A percentile compares a stretch with the other conserved stretches of the same genome.
These are phyloP conservation scores for Thielaviopsis musarum DNA, from an alignment of 2,329 filamentous ascomycete genomes.

Conservation along the genomic window DNA sequence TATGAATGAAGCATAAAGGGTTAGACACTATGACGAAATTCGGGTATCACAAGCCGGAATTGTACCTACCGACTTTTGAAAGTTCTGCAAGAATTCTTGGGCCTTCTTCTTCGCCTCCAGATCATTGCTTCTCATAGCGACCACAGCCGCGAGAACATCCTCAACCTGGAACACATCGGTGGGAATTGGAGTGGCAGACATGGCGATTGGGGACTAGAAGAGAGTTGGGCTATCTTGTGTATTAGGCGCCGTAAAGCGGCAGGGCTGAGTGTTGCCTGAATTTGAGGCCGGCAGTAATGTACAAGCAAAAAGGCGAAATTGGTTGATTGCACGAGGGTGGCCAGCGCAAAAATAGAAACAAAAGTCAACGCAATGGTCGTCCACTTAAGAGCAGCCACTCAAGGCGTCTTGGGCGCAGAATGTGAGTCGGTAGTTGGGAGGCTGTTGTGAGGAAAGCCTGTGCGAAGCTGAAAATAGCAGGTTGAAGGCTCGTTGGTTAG, in stretches of 20 bases:
- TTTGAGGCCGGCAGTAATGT: background rate
- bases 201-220: background rate
- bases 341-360: background rate
- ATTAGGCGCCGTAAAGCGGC: background rate
- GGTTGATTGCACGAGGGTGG: background rate
- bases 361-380: background rate
- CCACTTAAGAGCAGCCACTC: conserved; percentile 11
- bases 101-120: conserved; percentile 74
- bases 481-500: background rate
- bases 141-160: conserved; percentile 67
- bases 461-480: background rate
- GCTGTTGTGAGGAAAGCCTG: background rate
- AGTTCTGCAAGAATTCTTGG: conserved; percentile 79
- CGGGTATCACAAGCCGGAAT: background rate
- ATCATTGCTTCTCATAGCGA: conserved; percentile 78
- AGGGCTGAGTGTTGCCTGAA: background rate
- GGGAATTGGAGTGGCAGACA: conserved; percentile 5
- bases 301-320: background rate
- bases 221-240: background rate
- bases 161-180: conserved; percentile 57
- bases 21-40: background rate
- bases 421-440: background rate
- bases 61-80: conserved; percentile 79
- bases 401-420: conserved; percentile 10
- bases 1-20: conserved; percentile 22